These are phyloP conservation scores for Kregervanrija delftensis DNA, from an alignment of 805 yeast genomes.

Conservation along the genomic window DNA sequence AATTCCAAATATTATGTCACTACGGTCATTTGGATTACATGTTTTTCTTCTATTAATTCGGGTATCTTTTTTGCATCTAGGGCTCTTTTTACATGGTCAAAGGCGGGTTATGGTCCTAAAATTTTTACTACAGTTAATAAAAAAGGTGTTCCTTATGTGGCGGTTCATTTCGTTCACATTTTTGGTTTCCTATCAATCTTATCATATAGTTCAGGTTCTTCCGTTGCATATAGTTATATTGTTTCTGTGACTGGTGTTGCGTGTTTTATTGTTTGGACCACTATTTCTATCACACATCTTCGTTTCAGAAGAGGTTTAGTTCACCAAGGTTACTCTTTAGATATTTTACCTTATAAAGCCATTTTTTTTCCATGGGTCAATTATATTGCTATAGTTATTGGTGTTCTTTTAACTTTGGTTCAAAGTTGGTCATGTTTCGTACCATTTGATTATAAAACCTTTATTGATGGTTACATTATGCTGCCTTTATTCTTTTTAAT, in stretches of 20 bases:
- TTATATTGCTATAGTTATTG: conserved; percentile 40
- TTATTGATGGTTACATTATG: conserved; percentile 57
- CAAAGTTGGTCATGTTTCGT: conserved; percentile 63
- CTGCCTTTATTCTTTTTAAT: conserved; percentile 48
- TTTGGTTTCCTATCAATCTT: conserved; percentile 52
- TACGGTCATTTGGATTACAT: conserved; percentile 55
- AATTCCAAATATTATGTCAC: conserved; percentile 48
- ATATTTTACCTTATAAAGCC: conserved; percentile 49
- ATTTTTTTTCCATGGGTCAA: conserved; percentile 47
- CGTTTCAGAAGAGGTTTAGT: conserved; percentile 47
- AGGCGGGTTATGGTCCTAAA: conserved; percentile 40
- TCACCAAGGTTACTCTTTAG: conserved; percentile 32
- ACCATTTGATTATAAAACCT: conserved; percentile 51
- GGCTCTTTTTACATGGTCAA: conserved; percentile 57
- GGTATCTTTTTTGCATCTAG: conserved; percentile 66
- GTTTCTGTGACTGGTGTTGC: conserved; percentile 61
- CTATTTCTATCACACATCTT: conserved; percentile 47
- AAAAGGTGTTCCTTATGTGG: conserved; percentile 59
- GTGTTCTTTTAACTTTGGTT: conserved; percentile 46
- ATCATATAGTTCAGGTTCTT: conserved; percentile 52
- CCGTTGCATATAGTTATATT: conserved; percentile 52
- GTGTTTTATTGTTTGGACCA: conserved; percentile 63
- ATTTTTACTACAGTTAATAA: conserved; percentile 44
- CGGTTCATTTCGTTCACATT: conserved; percentile 46
- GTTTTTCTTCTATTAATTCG: conserved; percentile 64